These are phyloP conservation scores for Lodderomyces jiufengensis DNA, from an alignment of 1,139 yeast genomes.

Conservation along the genomic window DNA sequence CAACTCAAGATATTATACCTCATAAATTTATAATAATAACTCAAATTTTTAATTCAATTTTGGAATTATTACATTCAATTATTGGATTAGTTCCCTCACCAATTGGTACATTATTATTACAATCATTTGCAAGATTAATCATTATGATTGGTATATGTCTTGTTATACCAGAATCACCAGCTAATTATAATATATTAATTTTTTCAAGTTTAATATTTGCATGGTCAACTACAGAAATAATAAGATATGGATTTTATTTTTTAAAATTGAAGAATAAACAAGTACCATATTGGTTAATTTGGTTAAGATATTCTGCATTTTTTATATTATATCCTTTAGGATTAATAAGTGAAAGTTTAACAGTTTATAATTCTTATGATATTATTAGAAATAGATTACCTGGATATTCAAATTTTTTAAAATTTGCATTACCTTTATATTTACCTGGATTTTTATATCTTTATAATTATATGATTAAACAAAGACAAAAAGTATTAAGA, in stretches of 20 bases:
- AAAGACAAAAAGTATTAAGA: conserved; percentile 22
- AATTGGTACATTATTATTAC: conserved; percentile 25
- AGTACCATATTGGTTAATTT: conserved; percentile 22
- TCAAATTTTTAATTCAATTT: conserved; percentile 28
- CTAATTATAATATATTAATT: conserved; percentile 24
- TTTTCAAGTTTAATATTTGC: conserved; percentile 28
- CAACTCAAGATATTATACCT: too few relatives aligned
- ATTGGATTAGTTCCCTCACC: conserved; percentile 32
- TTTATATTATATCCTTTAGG: conserved; percentile 36
- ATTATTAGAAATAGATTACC: conserved; percentile 13
- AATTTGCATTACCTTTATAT: conserved; percentile 27
- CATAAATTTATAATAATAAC: conserved; percentile 27
- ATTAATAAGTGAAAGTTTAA: conserved; percentile 27
- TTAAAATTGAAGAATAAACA: conserved; percentile 5
- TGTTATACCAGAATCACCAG: conserved; percentile 29
- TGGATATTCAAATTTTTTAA: conserved; percentile 22
- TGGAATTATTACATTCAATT: conserved; percentile 26
- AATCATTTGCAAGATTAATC: conserved; percentile 31
- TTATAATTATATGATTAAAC: conserved; percentile 33
- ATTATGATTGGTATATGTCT: conserved; percentile 33
- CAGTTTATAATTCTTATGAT: conserved; percentile 27
- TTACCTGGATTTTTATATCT: conserved; percentile 32
- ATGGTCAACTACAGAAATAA: conserved; percentile 34
- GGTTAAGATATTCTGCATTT: conserved; percentile 35
- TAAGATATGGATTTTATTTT: conserved; percentile 29